These are phyloP conservation scores for Kalaharituber pfeilii DNA, from an alignment of 2,329 filamentous ascomycete species.

Conservation along the genomic window DNA sequence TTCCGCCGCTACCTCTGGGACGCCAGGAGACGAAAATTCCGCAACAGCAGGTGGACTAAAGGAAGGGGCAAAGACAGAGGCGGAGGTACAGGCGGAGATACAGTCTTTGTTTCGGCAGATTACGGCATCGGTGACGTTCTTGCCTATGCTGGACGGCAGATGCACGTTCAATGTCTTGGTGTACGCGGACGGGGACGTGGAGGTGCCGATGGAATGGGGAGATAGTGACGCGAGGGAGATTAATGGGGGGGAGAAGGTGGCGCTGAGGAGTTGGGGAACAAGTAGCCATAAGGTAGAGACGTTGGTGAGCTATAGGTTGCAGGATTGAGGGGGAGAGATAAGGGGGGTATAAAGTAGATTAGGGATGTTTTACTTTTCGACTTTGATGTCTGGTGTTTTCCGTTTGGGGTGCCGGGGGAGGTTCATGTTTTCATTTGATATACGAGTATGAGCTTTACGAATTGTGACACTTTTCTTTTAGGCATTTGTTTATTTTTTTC, in stretches of 20 bases:
- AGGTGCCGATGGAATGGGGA: conserved; percentile 90
- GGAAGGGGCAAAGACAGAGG: conserved; percentile 60
- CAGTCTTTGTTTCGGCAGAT: conserved; percentile 96
- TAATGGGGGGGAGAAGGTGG: conserved; percentile 65
- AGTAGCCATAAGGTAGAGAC: conserved; percentile 89
- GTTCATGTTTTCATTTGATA: no score
- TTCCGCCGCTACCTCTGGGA: conserved; percentile 9
- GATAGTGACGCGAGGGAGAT: conserved; percentile 98
- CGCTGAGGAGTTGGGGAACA: conserved; percentile 89
- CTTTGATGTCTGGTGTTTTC: background rate
- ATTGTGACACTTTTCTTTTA: no score
- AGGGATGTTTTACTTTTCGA: background rate
- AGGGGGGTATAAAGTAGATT: background rate
- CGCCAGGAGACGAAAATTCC: conserved; percentile 4
- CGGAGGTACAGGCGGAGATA: conserved; percentile 89
- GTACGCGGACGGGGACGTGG: conserved; percentile 84
- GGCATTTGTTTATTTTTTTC: no score
- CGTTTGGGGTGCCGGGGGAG: background rate
- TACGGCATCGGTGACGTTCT: conserved; percentile 89
- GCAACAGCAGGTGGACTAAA: conserved; percentile 21
- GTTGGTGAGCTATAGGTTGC: conserved; percentile 71
- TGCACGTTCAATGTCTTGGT: conserved; percentile 98
- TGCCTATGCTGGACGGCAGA: conserved; percentile 81
- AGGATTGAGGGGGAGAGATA: conserved; percentile 26
- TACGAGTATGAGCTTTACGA: no score